Evolutionary conservation across 2,329 filamentous ascomycete species (phyloP), one percentile per base, ranked within the genome.

Genomic region (Myriosclerotinia curreyana): DNA sequence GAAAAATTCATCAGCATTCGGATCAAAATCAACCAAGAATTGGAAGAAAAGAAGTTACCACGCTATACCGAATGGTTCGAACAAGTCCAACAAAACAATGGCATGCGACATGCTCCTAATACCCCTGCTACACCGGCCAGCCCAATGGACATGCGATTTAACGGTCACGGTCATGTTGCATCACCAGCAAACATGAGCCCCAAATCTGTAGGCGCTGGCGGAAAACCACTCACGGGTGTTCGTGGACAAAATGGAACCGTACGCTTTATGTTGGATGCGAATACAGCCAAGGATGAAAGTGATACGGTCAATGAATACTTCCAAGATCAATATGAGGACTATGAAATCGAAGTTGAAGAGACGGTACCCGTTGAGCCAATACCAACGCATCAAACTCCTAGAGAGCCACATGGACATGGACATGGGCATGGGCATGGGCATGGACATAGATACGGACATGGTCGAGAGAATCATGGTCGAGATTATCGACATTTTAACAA

Each of bases 221-320:
- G 42, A n/a, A 69, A 67, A 49, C 68, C 66, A 36, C 67, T 66
- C 14, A 63, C 68, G n/a, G 67, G 67, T 9, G 62, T 55, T 22
- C 67, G 69, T 75, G 68, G 78, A 77, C 75, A 82, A 71, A 88
- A 91, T 28, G 90, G 90, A 8, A 96, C 94, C 0, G 86, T 96
- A 69, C 85, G 95, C 8, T 98, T 96, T 75, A 91, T 97, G 76
- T 87, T 98, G 56, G 90, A 96, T 68, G 85, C 88, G 0, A 87
- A 89, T 62, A 84, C 88, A 58, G 92, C 92, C 2, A 82, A 83
- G 54, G 81, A 82, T 20, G 95, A 99, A 77, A 84, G 86, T 70
- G 81, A 82, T 15, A 81, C 83, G 15, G 88, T 93, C 2, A 81
- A 82, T 5, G 80, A 83, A 58, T 92, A 88, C 75, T 91, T 89